Percentiles rank a stretch among this genome's conserved stretches.
Evolutionary conservation across 352 stramenopile genomes (phyloP).

Genomic region (Phytopythium aichiense): DNA sequence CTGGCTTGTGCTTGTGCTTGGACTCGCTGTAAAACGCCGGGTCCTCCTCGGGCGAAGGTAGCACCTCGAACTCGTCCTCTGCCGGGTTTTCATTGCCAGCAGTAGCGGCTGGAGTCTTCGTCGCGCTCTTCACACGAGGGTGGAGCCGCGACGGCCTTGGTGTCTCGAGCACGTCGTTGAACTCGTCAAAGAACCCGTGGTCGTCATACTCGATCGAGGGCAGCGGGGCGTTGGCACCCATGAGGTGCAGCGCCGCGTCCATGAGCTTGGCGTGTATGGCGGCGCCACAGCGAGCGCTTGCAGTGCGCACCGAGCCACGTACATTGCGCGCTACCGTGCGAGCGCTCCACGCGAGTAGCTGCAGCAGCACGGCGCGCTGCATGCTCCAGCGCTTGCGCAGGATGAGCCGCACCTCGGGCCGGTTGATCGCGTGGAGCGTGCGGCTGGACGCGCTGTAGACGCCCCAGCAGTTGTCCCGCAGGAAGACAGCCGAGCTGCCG

Average conservation of each 20-base stretch:
- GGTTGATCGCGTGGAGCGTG: slow-evolving; percentile 8
- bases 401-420: slow-evolving; percentile 8
- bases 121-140: too few relatives aligned
- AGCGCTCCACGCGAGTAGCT: slow-evolving; percentile 4
- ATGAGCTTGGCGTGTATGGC: slow-evolving; percentile 4
- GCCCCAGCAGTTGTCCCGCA: slow-evolving; percentile 9
- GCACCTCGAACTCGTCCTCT: slow-evolving; percentile 7
- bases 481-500: neutral
- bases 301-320: neutral
- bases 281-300: neutral
- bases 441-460: slow-evolving; percentile 10
- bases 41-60: neutral
- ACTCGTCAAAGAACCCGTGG: slow-evolving; percentile 23
- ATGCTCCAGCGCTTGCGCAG: slow-evolving; percentile 6
- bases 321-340: slow-evolving; percentile 3
- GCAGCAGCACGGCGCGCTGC: slow-evolving; percentile 6
- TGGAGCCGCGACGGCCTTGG: neutral
- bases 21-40: slow-evolving; percentile 7
- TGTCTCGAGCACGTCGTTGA: slow-evolving; percentile 22
- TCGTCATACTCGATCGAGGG: slow-evolving; percentile 9
- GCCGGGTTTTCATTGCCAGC: neutral
- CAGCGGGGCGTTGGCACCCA: slow-evolving; percentile 8
- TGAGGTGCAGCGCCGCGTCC: slow-evolving; percentile 6
- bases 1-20: slow-evolving; percentile 1
- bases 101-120: neutral